Percentiles rank a stretch among this genome's conserved stretches.
phyloP scores from a whole-genome alignment of 2,329 filamentous ascomycete genomes.

The Arthrobotrys sinensis region DNA sequence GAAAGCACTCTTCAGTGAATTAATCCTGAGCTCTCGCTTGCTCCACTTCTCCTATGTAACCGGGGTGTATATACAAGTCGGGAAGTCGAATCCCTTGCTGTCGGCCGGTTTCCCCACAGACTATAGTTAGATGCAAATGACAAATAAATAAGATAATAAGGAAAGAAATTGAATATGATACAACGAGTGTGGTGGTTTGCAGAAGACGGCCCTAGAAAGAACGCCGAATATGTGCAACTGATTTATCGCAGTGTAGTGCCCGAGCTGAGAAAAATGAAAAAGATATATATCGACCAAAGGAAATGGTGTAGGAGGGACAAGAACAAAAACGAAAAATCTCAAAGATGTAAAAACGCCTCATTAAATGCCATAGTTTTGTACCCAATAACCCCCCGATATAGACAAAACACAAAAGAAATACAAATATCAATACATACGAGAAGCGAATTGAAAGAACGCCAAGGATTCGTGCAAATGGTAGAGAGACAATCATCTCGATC shows the following conservation, averaged over 20 bases:
- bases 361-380: conserved; percentile 56
- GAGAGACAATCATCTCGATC: conserved; percentile 52
- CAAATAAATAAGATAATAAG: not conserved
- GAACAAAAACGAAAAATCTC: not conserved
- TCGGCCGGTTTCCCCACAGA: not conserved
- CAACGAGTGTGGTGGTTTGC: conserved; percentile 18
- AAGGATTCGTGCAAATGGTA: conserved; percentile 15
- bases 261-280: not conserved
- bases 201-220: conserved; percentile 10
- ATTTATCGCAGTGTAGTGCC: conserved; percentile 9
- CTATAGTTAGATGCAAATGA: not conserved
- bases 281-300: conserved; percentile 9
- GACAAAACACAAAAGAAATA: conserved; percentile 1
- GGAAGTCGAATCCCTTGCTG: conserved; percentile 6
- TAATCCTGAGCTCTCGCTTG: not conserved
- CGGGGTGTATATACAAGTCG: conserved; percentile 6
- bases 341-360: conserved; percentile 46
- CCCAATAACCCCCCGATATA: conserved; percentile 32
- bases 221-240: conserved; percentile 23
- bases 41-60: not conserved
- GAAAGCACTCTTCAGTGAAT: no score
- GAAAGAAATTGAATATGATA: conserved; percentile 18
- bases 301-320: not conserved
- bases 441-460: conserved; percentile 34
- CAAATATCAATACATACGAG: conserved; percentile 49